phyloP scores from a whole-genome alignment of 768 basidiomycete genomes.

The Suillus paluster region DNA sequence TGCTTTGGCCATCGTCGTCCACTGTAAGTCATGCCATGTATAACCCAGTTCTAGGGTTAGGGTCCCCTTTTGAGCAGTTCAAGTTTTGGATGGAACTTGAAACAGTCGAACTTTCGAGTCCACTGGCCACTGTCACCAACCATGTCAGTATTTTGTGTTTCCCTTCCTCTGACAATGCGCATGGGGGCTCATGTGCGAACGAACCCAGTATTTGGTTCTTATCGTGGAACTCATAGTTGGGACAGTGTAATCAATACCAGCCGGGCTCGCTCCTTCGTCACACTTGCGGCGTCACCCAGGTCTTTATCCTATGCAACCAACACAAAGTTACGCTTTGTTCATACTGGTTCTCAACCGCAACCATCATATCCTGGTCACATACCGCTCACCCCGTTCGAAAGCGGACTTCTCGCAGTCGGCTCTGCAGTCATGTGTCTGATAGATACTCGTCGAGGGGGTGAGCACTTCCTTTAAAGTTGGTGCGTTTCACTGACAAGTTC shows the following conservation, averaged over 20 bases:
- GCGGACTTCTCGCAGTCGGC: constrained; percentile 83
- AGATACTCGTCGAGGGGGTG: constrained; percentile 86
- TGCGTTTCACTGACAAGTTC: not conserved
- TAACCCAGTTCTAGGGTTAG: constrained; percentile 7
- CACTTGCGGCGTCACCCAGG: not conserved
- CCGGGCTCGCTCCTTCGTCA: not conserved
- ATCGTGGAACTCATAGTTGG: not conserved
- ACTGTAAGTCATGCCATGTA: not conserved
- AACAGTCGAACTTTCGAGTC: not conserved
- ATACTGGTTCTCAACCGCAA: constrained; percentile 13
- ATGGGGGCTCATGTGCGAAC: not conserved
- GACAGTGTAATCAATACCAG: not conserved
- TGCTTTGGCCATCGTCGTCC: not conserved
- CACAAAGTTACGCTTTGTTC: constrained; percentile 15
- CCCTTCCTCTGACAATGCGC: not conserved
- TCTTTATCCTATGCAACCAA: not conserved
- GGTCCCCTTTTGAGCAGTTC: not conserved
- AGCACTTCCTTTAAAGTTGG: constrained; percentile 27
- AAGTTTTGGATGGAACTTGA: too few relatives aligned
- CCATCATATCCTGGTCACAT: constrained; percentile 81
- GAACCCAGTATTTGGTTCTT: not conserved
- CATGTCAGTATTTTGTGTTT: not conserved
- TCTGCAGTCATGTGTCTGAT: constrained; percentile 81
- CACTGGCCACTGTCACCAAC: not conserved
- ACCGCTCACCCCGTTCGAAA: constrained; percentile 82